phyloP scores from a whole-genome alignment of 352 stramenopile genomes.

The Phytophthora syringae region DNA sequence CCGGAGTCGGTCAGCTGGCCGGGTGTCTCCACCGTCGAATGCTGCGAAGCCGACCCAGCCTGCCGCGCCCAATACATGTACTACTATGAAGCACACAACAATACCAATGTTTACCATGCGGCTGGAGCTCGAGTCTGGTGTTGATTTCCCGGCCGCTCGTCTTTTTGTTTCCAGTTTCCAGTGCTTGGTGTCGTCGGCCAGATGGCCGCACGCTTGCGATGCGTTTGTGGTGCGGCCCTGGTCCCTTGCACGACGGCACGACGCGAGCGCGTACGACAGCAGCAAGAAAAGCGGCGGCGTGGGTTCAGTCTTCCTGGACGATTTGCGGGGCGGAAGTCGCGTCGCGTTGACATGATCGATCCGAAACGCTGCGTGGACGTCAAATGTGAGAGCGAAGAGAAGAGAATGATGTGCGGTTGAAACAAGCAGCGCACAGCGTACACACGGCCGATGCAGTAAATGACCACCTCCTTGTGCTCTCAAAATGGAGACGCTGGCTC shows the following conservation, averaged over 20 bases:
- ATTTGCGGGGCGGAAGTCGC: slow-evolving; percentile 19
- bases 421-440: background rate
- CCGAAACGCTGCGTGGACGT: slow-evolving; percentile 15
- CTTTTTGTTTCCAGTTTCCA: slow-evolving; percentile 20
- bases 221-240: slow-evolving; percentile 19
- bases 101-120: too few species aligned
- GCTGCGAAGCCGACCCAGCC: background rate
- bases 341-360: slow-evolving; percentile 11
- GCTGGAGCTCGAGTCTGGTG: background rate
- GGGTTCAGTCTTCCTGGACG: slow-evolving; percentile 15
- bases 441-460: background rate
- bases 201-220: slow-evolving; percentile 15
- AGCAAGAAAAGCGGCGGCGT: slow-evolving; percentile 26
- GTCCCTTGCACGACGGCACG: slow-evolving; percentile 21
- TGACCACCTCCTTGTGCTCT: background rate
- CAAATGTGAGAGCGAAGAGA: background rate
- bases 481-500: background rate
- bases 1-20: background rate
- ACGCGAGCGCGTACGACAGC: slow-evolving; percentile 24
- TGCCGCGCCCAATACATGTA: background rate
- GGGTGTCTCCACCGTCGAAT: background rate
- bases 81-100: background rate
- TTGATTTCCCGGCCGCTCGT: background rate
- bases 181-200: background rate
- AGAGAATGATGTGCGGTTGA: slow-evolving; percentile 8